Evolutionary conservation across 106 monocot species (phyloP).

Genomic region (Hemerocallis citrina): DNA sequence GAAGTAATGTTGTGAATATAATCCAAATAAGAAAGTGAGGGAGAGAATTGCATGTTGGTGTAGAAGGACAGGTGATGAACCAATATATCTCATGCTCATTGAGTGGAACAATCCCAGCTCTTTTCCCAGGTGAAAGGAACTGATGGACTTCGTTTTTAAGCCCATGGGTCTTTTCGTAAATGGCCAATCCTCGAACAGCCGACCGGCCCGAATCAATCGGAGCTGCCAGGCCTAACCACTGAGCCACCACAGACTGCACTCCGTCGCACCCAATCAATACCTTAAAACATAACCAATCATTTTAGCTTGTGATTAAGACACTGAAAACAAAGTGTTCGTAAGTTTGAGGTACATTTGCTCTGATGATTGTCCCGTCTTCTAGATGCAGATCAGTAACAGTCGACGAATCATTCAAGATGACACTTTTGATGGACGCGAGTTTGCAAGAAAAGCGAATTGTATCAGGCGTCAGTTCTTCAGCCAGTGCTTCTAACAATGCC

Average conservation of each 20-base stretch:
- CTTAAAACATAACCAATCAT: too few species aligned
- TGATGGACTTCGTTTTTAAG: slow-evolving; percentile 14
- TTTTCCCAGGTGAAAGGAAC: slow-evolving; percentile 16
- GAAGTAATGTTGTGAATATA: too few species aligned
- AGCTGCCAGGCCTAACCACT: slow-evolving; percentile 34
- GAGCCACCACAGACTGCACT: slow-evolving; percentile 41
- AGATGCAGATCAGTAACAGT: slow-evolving; percentile 13
- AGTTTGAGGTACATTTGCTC: slow-evolving; percentile 53
- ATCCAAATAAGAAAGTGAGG: too few species aligned
- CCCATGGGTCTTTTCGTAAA: slow-evolving; percentile 32
- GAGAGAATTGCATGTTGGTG: slow-evolving; percentile 7
- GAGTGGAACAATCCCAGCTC: slow-evolving; percentile 31
- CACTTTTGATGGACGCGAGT: slow-evolving; percentile 29
- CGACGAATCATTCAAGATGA: slow-evolving; percentile 6
- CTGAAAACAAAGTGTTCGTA: too few species aligned
- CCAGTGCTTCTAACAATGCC: slow-evolving; percentile 29
- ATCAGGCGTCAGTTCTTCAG: slow-evolving; percentile 30
- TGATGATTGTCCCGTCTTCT: slow-evolving; percentile 44
- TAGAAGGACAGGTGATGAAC: slow-evolving; percentile 12
- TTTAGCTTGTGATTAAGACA: too few species aligned
- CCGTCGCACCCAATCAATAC: slow-evolving; percentile 53
- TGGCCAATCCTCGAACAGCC: slow-evolving; percentile 17
- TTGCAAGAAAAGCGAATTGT: slow-evolving; percentile 46
- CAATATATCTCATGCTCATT: slow-evolving; percentile 26
- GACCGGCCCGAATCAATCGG: slow-evolving; percentile 27